Base-by-base conservation (phyloP, 164 flowering plant genomes). In the Aristolochia contorta region DNA sequence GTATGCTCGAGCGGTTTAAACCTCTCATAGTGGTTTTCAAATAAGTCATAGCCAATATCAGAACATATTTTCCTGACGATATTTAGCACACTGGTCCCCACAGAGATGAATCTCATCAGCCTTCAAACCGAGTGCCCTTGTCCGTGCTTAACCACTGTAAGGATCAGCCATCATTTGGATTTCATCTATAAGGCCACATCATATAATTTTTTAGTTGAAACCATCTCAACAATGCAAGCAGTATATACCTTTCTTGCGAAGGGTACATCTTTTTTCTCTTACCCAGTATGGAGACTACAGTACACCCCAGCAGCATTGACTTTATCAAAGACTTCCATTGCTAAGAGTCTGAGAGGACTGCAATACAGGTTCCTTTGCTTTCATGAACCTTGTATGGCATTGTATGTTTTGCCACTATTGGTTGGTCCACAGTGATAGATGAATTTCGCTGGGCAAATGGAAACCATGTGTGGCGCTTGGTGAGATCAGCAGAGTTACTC, bases 141-240 rank as follows among this genome's bases (percentile, higher is more conserved):
- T 87, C 98, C 98, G 89, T 50, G 98, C 98, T 74, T 75, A 84
- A 16, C 98, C 98, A 72, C 98, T 76, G 47, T 21, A 70, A 12
- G 79, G 71, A 66, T 92, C 97, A 16, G 96, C 77, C 89, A 92
- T 79, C 98, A 89, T 92, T 67, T 92, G 97, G 33, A 89, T 92
- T 62, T 92, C 98, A 80, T 92, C 97, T 63, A 89, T 76, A 50
- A 92, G 86, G 98, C 96, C 45, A 87, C 96, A 68, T 92, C 96
- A 75, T 84, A 92, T 63, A 81, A 63, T 8, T 89, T 78, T 15
- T 87, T 87, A 0, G 84, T 78, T 0, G 96, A 87, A 23, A 81
- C 98, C 96, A 89, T 92, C 71, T 92, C 98, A 58, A 87, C 89
- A 6, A 97, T 89, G 69, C 98, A 92, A 7, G 98, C 89, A 57